These are phyloP conservation scores for Jackrogersella multiformis DNA, from an alignment of 495 filamentous ascomycete species.

Conservation along the genomic window DNA sequence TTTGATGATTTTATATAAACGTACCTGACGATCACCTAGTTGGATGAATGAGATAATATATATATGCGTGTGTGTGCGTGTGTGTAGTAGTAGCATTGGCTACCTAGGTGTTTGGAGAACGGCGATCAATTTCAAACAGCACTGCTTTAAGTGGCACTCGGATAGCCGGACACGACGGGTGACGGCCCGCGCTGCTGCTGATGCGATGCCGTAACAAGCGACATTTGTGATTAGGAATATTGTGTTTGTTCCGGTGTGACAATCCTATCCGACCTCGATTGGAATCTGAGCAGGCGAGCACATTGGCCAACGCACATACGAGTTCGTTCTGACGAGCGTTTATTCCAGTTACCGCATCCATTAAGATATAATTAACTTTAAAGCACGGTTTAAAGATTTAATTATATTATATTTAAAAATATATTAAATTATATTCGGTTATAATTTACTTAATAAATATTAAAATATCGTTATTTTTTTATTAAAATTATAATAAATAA, in stretches of 20 bases:
- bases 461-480: too few relatives aligned
- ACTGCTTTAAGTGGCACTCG: constrained; percentile 12
- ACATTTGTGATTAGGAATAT: constrained; percentile 8
- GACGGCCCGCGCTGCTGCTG: constrained; percentile 21
- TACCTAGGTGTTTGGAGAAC: constrained; percentile 13
- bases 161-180: constrained; percentile 2
- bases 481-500: too few relatives aligned
- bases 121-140: constrained; percentile 24
- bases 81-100: too few relatives aligned
- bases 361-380: too few relatives aligned
- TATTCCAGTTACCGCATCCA: constrained; percentile 37
- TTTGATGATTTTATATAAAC: constrained; percentile 19
- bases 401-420: too few relatives aligned
- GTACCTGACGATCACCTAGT: constrained; percentile 17
- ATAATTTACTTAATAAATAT: too few relatives aligned
- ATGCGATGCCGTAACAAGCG: constrained; percentile 11
- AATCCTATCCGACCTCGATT: constrained; percentile 16
- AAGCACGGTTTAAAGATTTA: too few relatives aligned
- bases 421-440: too few relatives aligned
- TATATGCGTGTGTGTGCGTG: too few relatives aligned
- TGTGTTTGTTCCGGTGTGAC: constrained; percentile 9
- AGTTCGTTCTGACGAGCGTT: constrained; percentile 35
- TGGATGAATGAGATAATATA: not conserved
- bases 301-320: constrained; percentile 3
- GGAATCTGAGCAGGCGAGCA: constrained; percentile 14